Evolutionary conservation across 2,329 filamentous ascomycete species (phyloP).

Genomic region (Alternaria angustiovoidea): DNA sequence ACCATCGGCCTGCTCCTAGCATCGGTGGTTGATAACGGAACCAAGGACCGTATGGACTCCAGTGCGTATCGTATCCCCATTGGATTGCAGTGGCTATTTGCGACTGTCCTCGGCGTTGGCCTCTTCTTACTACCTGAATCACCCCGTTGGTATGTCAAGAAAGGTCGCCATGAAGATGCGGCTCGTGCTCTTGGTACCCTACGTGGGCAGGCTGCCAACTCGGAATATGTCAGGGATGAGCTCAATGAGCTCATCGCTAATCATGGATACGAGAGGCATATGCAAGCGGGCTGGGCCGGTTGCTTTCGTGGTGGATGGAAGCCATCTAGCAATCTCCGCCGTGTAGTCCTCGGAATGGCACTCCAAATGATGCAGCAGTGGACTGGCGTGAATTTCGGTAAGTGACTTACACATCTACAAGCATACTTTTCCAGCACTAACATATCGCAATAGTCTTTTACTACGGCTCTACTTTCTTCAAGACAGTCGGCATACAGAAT

Average conservation of each 20-base stretch:
- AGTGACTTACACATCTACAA: constrained; percentile 2
- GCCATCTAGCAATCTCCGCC: constrained; percentile 61
- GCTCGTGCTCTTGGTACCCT: constrained; percentile 69
- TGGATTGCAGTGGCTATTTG: constrained; percentile 81
- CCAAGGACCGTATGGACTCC: constrained; percentile 67
- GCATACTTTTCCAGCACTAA: not conserved
- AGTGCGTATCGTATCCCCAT: constrained; percentile 80
- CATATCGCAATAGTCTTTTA: constrained; percentile 39
- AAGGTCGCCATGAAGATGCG: constrained; percentile 72
- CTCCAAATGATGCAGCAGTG: constrained; percentile 63
- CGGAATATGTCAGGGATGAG: constrained; percentile 79
- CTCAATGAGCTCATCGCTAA: constrained; percentile 88
- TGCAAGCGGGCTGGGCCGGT: constrained; percentile 72
- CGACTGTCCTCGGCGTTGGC: constrained; percentile 74
- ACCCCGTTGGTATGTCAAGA: constrained; percentile 85
- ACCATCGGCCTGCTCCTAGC: constrained; percentile 81
- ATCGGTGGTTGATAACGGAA: constrained; percentile 76
- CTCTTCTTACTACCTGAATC: constrained; percentile 83
- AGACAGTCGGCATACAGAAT: constrained; percentile 77
- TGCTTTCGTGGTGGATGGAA: constrained; percentile 66
- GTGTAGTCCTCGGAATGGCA: constrained; percentile 57
- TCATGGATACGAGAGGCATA: constrained; percentile 75
- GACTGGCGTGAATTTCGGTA: constrained; percentile 85
- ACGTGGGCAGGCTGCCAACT: constrained; percentile 76
- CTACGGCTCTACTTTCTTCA: constrained; percentile 81